Evolutionary conservation across 768 basidiomycete genomes (phyloP).

Genomic region (Trametes meyenii): DNA sequence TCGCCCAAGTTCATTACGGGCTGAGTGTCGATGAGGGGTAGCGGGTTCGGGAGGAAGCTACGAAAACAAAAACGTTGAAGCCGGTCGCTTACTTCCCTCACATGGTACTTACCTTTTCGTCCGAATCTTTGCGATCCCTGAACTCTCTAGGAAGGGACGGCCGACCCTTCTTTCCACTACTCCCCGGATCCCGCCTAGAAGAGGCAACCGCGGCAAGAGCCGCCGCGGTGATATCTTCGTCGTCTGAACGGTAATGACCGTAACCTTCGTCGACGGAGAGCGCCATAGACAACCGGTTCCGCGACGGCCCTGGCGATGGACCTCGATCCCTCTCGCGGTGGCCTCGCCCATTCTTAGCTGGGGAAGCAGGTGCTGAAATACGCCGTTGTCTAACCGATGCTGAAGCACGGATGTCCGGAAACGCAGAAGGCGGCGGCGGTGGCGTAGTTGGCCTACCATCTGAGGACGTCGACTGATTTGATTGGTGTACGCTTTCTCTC

Average conservation of each 20-base stretch:
- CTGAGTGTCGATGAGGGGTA: conserved; percentile 29
- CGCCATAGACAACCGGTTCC: conserved; percentile 46
- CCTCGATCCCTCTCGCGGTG: conserved; percentile 30
- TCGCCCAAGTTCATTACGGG: conserved; percentile 17
- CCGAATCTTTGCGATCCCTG: conserved; percentile 40
- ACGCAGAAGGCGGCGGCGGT: conserved; percentile 34
- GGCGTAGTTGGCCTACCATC: conserved; percentile 44
- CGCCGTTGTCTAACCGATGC: conserved; percentile 43
- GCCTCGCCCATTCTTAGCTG: conserved; percentile 34
- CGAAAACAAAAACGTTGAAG: neutral
- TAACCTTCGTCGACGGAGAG: conserved; percentile 32
- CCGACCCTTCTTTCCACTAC: conserved; percentile 41
- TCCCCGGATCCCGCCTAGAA: conserved; percentile 52
- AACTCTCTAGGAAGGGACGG: conserved; percentile 58
- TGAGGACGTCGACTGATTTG: conserved; percentile 35
- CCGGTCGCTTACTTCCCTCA: no score
- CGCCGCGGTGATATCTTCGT: conserved; percentile 51
- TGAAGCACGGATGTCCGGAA: conserved; percentile 25
- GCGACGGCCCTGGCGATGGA: conserved; percentile 44
- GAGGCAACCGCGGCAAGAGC: conserved; percentile 65
- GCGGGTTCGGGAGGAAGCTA: conserved; percentile 21
- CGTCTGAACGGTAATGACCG: conserved; percentile 27
- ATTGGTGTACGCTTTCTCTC: conserved; percentile 53
- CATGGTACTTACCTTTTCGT: conserved; percentile 44
- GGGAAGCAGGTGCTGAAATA: conserved; percentile 52